Conservation (phyloP, 2,329 filamentous ascomycete species). For the Colletotrichum sp. region DNA sequence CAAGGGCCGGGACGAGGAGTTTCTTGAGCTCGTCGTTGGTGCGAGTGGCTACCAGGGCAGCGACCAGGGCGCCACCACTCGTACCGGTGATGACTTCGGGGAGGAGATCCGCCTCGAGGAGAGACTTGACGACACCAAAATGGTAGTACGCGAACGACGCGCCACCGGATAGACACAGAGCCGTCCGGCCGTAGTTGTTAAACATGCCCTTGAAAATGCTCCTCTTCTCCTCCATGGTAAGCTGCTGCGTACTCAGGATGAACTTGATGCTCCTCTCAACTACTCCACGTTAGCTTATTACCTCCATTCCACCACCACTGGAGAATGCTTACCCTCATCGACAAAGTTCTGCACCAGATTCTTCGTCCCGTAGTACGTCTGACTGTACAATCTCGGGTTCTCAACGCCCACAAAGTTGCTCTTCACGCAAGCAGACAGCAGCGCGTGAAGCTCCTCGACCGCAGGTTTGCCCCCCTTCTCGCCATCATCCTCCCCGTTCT, state of each 20-base stretch:
- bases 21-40: slow-evolving; percentile 90
- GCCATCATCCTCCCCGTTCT: slow-evolving; percentile 37
- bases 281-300: slow-evolving; percentile 31
- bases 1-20: slow-evolving; percentile 85
- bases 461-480: slow-evolving; percentile 48
- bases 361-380: slow-evolving; percentile 98
- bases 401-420: slow-evolving; percentile 97
- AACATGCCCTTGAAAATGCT: slow-evolving; percentile 85
- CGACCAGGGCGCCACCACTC: slow-evolving; percentile 90
- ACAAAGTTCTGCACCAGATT: slow-evolving; percentile 88
- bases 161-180: slow-evolving; percentile 89
- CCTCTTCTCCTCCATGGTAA: slow-evolving; percentile 76
- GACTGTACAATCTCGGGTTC: slow-evolving; percentile 92
- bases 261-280: slow-evolving; percentile 71
- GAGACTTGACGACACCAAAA: slow-evolving; percentile 87
- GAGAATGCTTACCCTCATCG: slow-evolving; percentile 69
- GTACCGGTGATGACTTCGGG: slow-evolving; percentile 97
- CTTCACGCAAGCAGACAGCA: slow-evolving; percentile 92
- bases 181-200: slow-evolving; percentile 90
- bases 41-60: slow-evolving; percentile 83
- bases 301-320: neutral
- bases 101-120: slow-evolving; percentile 83
- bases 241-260: slow-evolving; percentile 68
- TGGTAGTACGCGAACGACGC: slow-evolving; percentile 97
- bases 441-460: slow-evolving; percentile 74